Conservation (phyloP, 768 basidiomycete species). For the Collybia sordida region DNA sequence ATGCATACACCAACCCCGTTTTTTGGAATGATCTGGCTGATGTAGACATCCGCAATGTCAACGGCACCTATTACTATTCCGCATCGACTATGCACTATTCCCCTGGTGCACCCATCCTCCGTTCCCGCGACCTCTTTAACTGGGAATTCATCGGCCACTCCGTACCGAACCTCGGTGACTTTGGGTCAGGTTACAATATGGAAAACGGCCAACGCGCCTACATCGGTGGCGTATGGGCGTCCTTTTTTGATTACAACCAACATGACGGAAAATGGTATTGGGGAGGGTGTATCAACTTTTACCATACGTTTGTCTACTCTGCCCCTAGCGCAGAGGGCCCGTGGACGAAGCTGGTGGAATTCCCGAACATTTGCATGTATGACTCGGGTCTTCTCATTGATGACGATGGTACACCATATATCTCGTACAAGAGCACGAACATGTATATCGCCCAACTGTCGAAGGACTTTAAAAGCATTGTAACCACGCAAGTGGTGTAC, state of each 20-base stretch:
- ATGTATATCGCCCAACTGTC: conserved; percentile 14
- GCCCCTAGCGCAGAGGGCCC: conserved; percentile 7
- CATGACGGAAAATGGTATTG: conserved; percentile 13
- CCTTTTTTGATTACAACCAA: conserved; percentile 13
- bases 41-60: conserved; percentile 12
- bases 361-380: conserved; percentile 13
- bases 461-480: conserved; percentile 7
- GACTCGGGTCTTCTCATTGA: conserved; percentile 16
- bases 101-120: conserved; percentile 16
- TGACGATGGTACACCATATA: conserved; percentile 16
- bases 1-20: conserved; percentile 5
- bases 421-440: conserved; percentile 12
- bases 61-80: conserved; percentile 16
- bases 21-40: conserved; percentile 13
- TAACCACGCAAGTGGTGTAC: conserved; percentile 10
- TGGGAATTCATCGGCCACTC: conserved; percentile 18
- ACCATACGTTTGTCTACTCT: conserved; percentile 14
- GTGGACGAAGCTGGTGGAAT: conserved; percentile 13
- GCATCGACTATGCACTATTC: conserved; percentile 19
- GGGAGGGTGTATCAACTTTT: conserved; percentile 17
- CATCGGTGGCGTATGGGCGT: conserved; percentile 16
- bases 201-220: conserved; percentile 14
- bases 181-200: conserved; percentile 12
- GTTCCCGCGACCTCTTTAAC: conserved; percentile 16
- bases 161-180: conserved; percentile 12